Percentiles rank a stretch among this genome's conserved stretches.
phyloP scores from a whole-genome alignment of 208 protist species.

The Angomonas ambiguus region DNA sequence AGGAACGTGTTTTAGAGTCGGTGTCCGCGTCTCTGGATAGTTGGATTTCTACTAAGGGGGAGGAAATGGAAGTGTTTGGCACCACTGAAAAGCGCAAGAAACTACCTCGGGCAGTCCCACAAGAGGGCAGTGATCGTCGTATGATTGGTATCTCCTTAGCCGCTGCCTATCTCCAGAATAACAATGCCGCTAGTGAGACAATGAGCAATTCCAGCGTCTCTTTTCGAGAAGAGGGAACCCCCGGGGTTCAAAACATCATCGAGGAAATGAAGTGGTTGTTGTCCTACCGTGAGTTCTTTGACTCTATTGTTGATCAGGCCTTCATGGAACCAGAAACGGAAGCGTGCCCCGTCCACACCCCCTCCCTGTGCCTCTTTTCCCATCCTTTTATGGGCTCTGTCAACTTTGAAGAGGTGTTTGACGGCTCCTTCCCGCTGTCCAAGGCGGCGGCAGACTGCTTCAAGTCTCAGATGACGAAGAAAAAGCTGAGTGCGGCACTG shows the following conservation, averaged over 20 bases:
- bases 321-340: slow-evolving; percentile 17
- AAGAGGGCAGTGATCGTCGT: slow-evolving; percentile 14
- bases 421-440: slow-evolving; percentile 47
- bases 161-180: slow-evolving; percentile 37
- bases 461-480: slow-evolving; percentile 36
- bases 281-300: slow-evolving; percentile 56
- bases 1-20: slow-evolving; percentile 48
- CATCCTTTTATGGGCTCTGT: slow-evolving; percentile 66
- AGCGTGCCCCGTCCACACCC: slow-evolving; percentile 36
- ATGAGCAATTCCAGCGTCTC: slow-evolving; percentile 18
- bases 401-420: slow-evolving; percentile 49
- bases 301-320: slow-evolving; percentile 51
- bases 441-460: slow-evolving; percentile 33
- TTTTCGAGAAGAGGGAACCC: slow-evolving; percentile 4
- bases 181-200: slow-evolving; percentile 22
- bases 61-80: slow-evolving; percentile 56
- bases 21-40: slow-evolving; percentile 43
- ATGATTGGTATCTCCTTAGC: slow-evolving; percentile 54
- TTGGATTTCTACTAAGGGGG: slow-evolving; percentile 56
- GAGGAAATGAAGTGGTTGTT: slow-evolving; percentile 58
- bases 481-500: slow-evolving; percentile 39
- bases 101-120: slow-evolving; percentile 28
- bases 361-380: slow-evolving; percentile 34
- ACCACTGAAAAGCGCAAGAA: slow-evolving; percentile 27
- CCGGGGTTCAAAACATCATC: slow-evolving; percentile 29